Percentiles rank a stretch among this genome's conserved stretches.
These are phyloP conservation scores for Aspergillus sp. DNA, from an alignment of 2,329 filamentous ascomycete species.

Conservation along the genomic window DNA sequence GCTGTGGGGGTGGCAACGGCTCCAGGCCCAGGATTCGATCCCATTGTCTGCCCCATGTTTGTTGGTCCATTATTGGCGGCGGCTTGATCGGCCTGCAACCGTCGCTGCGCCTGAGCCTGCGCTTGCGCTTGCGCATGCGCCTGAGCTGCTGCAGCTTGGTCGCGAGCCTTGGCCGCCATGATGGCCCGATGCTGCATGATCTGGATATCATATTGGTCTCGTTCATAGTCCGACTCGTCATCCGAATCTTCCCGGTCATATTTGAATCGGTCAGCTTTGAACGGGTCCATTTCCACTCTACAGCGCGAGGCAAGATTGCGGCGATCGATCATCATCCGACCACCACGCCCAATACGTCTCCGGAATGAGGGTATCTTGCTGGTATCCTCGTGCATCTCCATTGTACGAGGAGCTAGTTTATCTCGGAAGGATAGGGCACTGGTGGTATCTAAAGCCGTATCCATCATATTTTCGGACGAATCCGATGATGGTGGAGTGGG, in stretches of 20 bases:
- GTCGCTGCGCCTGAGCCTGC: conserved; percentile 31
- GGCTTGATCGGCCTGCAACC: conserved; percentile 31
- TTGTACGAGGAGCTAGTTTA: conserved; percentile 37
- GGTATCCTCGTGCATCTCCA: conserved; percentile 40
- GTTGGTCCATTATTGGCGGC: conserved; percentile 20
- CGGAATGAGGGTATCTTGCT: conserved; percentile 64
- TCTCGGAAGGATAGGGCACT: conserved; percentile 28
- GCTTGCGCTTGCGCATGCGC: conserved; percentile 38
- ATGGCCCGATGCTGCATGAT: conserved; percentile 54
- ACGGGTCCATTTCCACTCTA: conserved; percentile 43
- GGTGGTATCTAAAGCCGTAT: conserved; percentile 30
- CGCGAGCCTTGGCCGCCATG: conserved; percentile 41
- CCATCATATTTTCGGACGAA: conserved; percentile 41
- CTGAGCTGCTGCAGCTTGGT: conserved; percentile 39
- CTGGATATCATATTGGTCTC: conserved; percentile 63
- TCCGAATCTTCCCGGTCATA: conserved; percentile 83
- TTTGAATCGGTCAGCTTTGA: conserved; percentile 69
- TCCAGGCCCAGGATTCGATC: conserved; percentile 25
- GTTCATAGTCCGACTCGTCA: conserved; percentile 66
- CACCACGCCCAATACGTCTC: conserved; percentile 76
- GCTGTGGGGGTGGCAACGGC: conserved; percentile 19
- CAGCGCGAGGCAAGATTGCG: conserved; percentile 58
- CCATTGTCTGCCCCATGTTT: conserved; percentile 19
- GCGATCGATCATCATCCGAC: conserved; percentile 83
- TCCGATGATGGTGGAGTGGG: conserved; percentile 47